A percentile compares a stretch with the other conserved stretches of the same genome.
phyloP scores from a whole-genome alignment of 2,329 filamentous ascomycete genomes.

The Pseudogymnoascus sp. region DNA sequence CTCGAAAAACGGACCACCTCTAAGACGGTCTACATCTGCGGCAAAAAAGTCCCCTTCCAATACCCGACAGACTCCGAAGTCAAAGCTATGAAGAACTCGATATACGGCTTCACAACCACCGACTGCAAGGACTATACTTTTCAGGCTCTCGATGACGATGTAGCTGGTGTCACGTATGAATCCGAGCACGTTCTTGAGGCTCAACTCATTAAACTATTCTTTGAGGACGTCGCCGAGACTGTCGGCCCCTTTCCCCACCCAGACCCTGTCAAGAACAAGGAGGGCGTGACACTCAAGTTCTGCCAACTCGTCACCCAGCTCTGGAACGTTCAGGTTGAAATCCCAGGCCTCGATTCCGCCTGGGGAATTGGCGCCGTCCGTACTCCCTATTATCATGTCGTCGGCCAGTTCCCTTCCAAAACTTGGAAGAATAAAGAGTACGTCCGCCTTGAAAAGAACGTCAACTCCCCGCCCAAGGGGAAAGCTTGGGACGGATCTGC shows the following conservation, averaged over 20 bases:
- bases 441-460: not conserved
- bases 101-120: slow-evolving; percentile 12
- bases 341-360: not conserved
- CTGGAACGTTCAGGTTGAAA: not conserved
- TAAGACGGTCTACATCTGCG: too few species aligned
- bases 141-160: slow-evolving; percentile 10
- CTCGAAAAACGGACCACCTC: too few species aligned
- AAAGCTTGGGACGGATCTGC: not conserved
- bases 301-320: not conserved
- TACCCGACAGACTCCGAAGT: too few species aligned
- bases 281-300: too few species aligned
- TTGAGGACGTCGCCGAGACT: slow-evolving; percentile 11
- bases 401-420: not conserved
- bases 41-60: too few species aligned
- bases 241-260: not conserved
- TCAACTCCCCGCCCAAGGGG: slow-evolving; percentile 7
- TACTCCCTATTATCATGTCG: not conserved
- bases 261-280: too few species aligned
- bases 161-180: slow-evolving; percentile 11
- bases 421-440: not conserved
- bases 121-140: slow-evolving; percentile 10
- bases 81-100: too few species aligned
- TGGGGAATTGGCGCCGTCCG: not conserved
- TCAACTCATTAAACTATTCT: slow-evolving; percentile 17
- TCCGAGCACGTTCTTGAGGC: slow-evolving; percentile 19